These are phyloP conservation scores for Aspergillus pseudonomiae DNA, from an alignment of 2,329 filamentous ascomycete species.

Conservation along the genomic window DNA sequence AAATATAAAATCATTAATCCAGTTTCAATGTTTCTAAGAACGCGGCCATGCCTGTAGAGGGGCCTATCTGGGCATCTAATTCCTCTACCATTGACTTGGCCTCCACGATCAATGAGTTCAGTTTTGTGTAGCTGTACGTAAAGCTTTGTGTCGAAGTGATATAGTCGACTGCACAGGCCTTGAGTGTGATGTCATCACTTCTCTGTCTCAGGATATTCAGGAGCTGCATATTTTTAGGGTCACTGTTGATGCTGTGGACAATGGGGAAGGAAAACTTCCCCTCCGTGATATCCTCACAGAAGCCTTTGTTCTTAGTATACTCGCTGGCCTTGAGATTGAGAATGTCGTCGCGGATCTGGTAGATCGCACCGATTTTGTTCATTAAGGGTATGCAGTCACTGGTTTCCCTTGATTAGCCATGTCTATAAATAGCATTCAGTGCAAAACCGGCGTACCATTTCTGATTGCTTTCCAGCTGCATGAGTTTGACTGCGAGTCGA, in stretches of 20 bases:
- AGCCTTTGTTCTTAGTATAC: constrained; percentile 83
- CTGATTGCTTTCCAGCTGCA: constrained; percentile 31
- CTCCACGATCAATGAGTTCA: too few species aligned
- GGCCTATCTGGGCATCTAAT: too few species aligned
- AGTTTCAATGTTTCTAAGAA: too few species aligned
- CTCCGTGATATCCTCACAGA: constrained; percentile 91
- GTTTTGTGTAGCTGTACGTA: constrained; percentile 2
- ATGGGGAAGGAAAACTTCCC: constrained; percentile 94
- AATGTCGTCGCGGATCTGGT: constrained; percentile 67
- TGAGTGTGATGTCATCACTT: constrained; percentile 79
- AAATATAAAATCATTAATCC: too few species aligned
- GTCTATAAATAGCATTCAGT: not conserved
- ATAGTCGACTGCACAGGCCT: constrained; percentile 81
- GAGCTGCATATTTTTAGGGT: constrained; percentile 63
- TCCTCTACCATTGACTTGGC: too few species aligned
- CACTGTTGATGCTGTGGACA: constrained; percentile 78
- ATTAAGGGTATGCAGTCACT: constrained; percentile 61
- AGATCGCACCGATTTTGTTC: constrained; percentile 48
- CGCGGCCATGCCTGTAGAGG: too few species aligned
- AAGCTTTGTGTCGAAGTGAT: constrained; percentile 88
- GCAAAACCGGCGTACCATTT: not conserved
- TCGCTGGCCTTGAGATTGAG: constrained; percentile 68
- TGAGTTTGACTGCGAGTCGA: constrained; percentile 41
- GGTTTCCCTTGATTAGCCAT: not conserved
- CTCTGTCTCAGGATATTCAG: constrained; percentile 89